Percentiles rank a stretch among this genome's conserved stretches.
Evolutionary conservation across 805 yeast species (phyloP).

Genomic region (Saturnispora saitoi): DNA sequence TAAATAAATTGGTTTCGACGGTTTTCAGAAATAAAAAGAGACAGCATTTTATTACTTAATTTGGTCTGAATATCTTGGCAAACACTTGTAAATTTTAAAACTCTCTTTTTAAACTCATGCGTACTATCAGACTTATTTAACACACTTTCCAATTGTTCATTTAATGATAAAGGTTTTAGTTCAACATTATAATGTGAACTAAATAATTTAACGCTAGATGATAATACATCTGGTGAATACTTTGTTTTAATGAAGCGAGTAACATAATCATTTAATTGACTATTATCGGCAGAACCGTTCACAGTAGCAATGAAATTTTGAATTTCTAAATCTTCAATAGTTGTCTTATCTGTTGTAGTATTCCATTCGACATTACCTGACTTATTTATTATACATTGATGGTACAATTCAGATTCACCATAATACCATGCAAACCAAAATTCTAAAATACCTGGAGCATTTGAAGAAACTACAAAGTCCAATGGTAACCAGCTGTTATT

Average conservation of each 20-base stretch:
- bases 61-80: constrained; percentile 58
- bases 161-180: constrained; percentile 18
- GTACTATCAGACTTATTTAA: constrained; percentile 17
- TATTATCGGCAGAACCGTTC: constrained; percentile 5
- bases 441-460: constrained; percentile 2
- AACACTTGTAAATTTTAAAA: constrained; percentile 63
- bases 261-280: constrained; percentile 31
- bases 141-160: constrained; percentile 27
- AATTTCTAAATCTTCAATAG: constrained; percentile 7
- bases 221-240: constrained; percentile 40
- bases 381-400: constrained; percentile 14
- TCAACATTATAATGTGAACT: constrained; percentile 11
- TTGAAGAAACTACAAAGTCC: constrained; percentile 12
- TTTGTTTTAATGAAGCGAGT: constrained; percentile 37
- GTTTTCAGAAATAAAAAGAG: constrained; percentile 16
- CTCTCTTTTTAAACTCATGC: constrained; percentile 39
- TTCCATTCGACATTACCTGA: constrained; percentile 14
- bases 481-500: constrained; percentile 22
- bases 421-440: constrained; percentile 23
- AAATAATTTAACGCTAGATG: constrained; percentile 33
- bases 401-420: constrained; percentile 17
- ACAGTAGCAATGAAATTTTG: constrained; percentile 12
- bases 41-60: constrained; percentile 21
- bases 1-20: constrained; percentile 16
- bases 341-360: constrained; percentile 6